Percentiles rank a stretch among this genome's conserved stretches.
Evolutionary conservation across 2,329 filamentous ascomycete species (phyloP).

Genomic region (Fusarium incarnatum): DNA sequence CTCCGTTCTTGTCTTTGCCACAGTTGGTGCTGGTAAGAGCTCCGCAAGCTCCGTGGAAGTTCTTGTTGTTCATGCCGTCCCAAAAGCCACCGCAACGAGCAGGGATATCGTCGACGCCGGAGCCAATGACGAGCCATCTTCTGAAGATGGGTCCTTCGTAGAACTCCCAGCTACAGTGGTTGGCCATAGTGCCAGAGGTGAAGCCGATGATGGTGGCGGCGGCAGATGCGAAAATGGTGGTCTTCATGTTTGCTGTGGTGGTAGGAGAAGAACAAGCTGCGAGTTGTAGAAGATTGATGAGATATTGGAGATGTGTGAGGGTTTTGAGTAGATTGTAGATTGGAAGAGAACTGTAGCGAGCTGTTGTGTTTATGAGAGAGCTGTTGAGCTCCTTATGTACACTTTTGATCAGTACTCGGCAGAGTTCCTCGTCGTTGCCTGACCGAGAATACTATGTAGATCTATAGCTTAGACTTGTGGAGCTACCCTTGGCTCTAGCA

Average conservation of each 20-base stretch:
- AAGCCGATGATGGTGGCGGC: neutral
- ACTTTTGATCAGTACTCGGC: neutral
- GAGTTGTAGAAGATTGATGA: no score
- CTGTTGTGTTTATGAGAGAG: neutral
- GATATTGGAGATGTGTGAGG: neutral
- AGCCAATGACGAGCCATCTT: neutral
- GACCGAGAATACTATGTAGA: neutral
- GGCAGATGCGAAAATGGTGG: neutral
- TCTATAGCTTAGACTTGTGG: neutral
- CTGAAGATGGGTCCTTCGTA: neutral
- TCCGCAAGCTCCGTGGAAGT: neutral
- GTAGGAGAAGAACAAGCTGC: neutral
- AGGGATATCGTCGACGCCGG: neutral
- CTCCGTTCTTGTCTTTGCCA: neutral
- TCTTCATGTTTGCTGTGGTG: neutral
- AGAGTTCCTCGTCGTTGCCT: neutral
- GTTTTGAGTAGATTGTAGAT: neutral
- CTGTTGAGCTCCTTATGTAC: neutral
- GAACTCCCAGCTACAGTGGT: neutral
- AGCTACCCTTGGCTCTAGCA: neutral
- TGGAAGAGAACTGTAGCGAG: neutral
- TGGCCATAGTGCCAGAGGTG: neutral
- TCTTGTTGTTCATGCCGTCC: constrained; percentile 3
- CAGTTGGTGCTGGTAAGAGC: neutral
- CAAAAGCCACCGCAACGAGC: neutral